Conservation (phyloP, 352 stramenopile species). For the Globisporangium parvum region DNA sequence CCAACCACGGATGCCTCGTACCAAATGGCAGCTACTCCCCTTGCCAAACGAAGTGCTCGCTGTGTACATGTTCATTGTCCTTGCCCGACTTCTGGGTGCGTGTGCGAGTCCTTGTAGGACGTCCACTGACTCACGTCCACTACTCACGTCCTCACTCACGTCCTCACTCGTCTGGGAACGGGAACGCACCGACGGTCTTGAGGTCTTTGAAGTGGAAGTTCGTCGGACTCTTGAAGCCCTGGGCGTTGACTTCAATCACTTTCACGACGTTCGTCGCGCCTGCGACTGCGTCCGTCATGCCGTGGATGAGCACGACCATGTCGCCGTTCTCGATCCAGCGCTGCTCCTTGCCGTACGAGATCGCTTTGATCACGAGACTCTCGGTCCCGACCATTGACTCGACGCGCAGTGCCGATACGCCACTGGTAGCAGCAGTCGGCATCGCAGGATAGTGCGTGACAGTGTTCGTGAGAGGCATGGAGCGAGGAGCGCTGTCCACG, state of each 20-base stretch:
- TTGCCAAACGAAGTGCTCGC: too few relatives aligned
- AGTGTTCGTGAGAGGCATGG: not conserved
- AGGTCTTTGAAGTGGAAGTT: conserved; percentile 64
- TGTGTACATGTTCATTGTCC: too few relatives aligned
- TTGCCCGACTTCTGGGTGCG: too few relatives aligned
- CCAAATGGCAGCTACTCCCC: too few relatives aligned
- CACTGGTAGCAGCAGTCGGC: conserved; percentile 23
- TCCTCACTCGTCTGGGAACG: conserved; percentile 8
- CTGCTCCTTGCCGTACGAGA: conserved; percentile 72
- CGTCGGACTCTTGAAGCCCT: conserved; percentile 59
- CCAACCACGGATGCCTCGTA: too few relatives aligned
- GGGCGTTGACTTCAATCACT: conserved; percentile 74
- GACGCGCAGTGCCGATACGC: conserved; percentile 57
- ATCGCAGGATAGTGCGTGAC: not conserved
- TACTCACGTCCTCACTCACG: too few relatives aligned
- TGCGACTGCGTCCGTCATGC: conserved; percentile 75
- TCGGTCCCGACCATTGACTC: conserved; percentile 81
- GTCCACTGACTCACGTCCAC: not conserved
- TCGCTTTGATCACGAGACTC: conserved; percentile 80
- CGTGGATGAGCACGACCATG: conserved; percentile 88
- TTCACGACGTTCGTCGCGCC: conserved; percentile 88
- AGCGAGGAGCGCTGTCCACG: not conserved
- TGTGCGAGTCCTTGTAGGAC: too few relatives aligned
- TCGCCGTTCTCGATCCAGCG: conserved; percentile 82
- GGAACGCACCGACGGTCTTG: conserved; percentile 17